Base-by-base conservation (phyloP, 768 basidiomycete species). In the Gymnopilus junonius region DNA sequence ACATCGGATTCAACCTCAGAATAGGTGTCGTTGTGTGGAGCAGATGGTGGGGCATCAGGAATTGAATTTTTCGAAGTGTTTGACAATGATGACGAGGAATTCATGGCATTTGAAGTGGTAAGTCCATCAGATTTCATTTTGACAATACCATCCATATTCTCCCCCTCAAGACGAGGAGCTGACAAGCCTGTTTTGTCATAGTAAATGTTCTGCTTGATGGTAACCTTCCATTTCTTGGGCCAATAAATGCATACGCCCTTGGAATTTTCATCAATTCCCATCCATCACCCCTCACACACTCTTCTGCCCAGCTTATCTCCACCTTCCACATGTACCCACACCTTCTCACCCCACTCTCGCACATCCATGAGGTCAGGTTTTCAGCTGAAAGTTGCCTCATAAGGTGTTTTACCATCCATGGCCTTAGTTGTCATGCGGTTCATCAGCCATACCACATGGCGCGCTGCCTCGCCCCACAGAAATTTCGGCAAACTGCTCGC, bases 391-490 rank as follows among this genome's bases (percentile, higher is more conserved):
- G 66, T 55, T 11, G 69, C 67, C 55, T 77, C 64, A 63, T 69
- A 75, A 1, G 76, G 75, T 1, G 70, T 77, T 39, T 27, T 67
- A 0, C 69, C 73, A 10, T 67, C 45, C 17, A 77, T 29, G 6
- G 72, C 73, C 31, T 64, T 70, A 0, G 70, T 76, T 7, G 60
- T n/a, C n/a, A n/a, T n/a, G n/a, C n/a, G n/a, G n/a, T n/a, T n/a
- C n/a, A n/a, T n/a, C n/a, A 82, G 35, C 71, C 77, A 82, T 0
- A 74, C 67, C 0, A 71, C 73, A 62, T 81, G 71, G 0, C 45
- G 56, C 0, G 76, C 67, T 0, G 77, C 78, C 25, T 82, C 73
- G 1, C 73, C 77, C 82, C 81, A 84, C 0, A 83, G 68, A 27
- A 31, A 66, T n/a, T 64, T 66, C 0, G 80, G 81, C 2, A 83